Evolutionary conservation across 805 yeast species (phyloP), one percentile per base, ranked within the genome.

Genomic region (Kregervanrija delftensis): DNA sequence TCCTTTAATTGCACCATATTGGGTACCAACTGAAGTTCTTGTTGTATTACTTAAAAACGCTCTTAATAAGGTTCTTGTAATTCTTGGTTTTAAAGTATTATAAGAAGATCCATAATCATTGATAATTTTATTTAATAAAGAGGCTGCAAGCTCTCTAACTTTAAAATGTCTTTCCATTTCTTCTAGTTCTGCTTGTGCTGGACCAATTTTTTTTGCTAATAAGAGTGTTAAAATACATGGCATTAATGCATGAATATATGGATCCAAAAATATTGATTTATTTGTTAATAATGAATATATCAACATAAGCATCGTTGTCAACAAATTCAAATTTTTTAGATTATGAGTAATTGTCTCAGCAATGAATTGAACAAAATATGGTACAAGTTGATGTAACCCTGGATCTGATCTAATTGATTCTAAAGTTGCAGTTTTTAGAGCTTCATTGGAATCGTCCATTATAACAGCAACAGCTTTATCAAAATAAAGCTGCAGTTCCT

Each of bases 321-420:
- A 67, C 14, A 86, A 64, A 4, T 75, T 76, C 38, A 86, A 69
- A 57, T 84, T 83, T 54, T 85, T 78, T 54, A 91, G 72, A 57
- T 88, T 91, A 59, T 87, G 83, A 0, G 98, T 87, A 45, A 93
- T 80, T 54, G 95, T 96, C 59, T 93, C 99, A 6, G 96, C 95
- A 33, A 89, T 87, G 59, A 93, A 90, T 60, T 93, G 98, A 41
- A 93, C 90, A 56, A 93, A 86, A 61, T 93, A 93, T 2, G 99
- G 99, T 5, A 95, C 93, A 41, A 93, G 67, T 64, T 93, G 99
- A 68, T 93, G 99, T 46, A 93, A 68, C 32, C 99, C 99, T 2
- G 97, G 96, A 60, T 93, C 99, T 30, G 86, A 81, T 47, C 86
- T 79, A 48, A 93, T 69, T 8, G 96, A 86, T 30, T 83, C 81